Conservation (phyloP, 1,284 basidiomycete species). For the Irpex rosettiformis region DNA sequence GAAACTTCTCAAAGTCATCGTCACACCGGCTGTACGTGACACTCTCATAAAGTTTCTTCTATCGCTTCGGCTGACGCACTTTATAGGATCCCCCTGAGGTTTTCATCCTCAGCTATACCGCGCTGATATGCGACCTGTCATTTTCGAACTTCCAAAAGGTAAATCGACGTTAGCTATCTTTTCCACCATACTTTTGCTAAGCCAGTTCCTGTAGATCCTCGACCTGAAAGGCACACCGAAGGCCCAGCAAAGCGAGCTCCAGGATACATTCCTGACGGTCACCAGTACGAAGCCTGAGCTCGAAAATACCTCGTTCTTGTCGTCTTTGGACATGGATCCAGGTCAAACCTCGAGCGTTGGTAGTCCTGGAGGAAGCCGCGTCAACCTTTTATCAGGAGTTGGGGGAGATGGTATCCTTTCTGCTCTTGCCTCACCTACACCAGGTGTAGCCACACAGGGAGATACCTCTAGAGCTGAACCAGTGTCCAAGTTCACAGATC, state of each 20-base stretch:
- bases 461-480: slow-evolving; percentile 38
- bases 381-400: slow-evolving; percentile 39
- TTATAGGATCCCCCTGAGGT: slow-evolving; percentile 83
- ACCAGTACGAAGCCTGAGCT: slow-evolving; percentile 88
- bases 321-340: slow-evolving; percentile 93
- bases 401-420: slow-evolving; percentile 52
- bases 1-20: slow-evolving; percentile 89
- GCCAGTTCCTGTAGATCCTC: slow-evolving; percentile 58
- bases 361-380: slow-evolving; percentile 57
- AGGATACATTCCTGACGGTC: slow-evolving; percentile 88
- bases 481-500: slow-evolving; percentile 71
- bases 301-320: slow-evolving; percentile 85
- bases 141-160: slow-evolving; percentile 99
- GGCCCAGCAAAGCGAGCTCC: slow-evolving; percentile 80
- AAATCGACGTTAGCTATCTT: slow-evolving; percentile 11
- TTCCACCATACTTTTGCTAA: neutral
- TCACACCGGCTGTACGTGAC: slow-evolving; percentile 76
- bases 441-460: slow-evolving; percentile 49
- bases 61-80: slow-evolving; percentile 6
- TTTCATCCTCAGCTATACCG: slow-evolving; percentile 91
- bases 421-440: slow-evolving; percentile 54
- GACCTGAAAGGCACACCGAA: slow-evolving; percentile 94
- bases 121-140: slow-evolving; percentile 88
- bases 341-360: slow-evolving; percentile 42
- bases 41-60: slow-evolving; percentile 2